Base-by-base conservation (phyloP, 176 grass and related monocot species). In the Zea luxurians region DNA sequence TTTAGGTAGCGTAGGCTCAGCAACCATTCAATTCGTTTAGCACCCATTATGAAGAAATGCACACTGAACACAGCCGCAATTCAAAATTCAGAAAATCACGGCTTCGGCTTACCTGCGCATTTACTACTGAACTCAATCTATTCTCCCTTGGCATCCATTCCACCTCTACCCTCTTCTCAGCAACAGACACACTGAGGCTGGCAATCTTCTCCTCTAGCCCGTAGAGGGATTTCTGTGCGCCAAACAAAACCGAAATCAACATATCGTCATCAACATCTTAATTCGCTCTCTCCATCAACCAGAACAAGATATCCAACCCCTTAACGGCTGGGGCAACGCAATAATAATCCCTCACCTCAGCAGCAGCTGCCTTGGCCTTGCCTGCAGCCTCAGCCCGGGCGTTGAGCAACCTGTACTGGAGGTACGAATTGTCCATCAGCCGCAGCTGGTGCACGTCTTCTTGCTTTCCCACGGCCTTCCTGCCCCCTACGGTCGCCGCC, bases 381-480 rank as follows among this genome's bases (percentile, higher is more conserved):
- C 45, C 70, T 18, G 78, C 77, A 2, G 17, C 80, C 52, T 76
- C 68, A 38, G 89, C 74, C 37, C 85, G 73, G 18, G 88, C 83
- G 75, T 98, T 98, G 45, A 89, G 13, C 65, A 94, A 89, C 57
- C 85, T 89, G 78, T 88, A 90, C 66, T 90, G 96, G 48, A 92
- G 15, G 70, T 86, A 68, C 20, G 72, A 34, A 74, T 90, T 98
- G n/a, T 92, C 81, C 57, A 95, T 77, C 75, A 98, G 36, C 64
- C 90, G 82, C 45, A 98, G 71, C 82, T 73, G 66, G 71, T 98
- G 86, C 75, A 88, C 82, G n/a, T 95, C 90, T 78, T 90, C 92
- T 49, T 94, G 87, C 47, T 76, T 74, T 16, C 68, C 80, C 52
- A 61, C 80, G 11, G 80, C 71, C 61, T 90, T 98, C 45, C 82